Evolutionary conservation across 2,329 filamentous ascomycete species (phyloP).

Genomic region (Trichophyton simii): DNA sequence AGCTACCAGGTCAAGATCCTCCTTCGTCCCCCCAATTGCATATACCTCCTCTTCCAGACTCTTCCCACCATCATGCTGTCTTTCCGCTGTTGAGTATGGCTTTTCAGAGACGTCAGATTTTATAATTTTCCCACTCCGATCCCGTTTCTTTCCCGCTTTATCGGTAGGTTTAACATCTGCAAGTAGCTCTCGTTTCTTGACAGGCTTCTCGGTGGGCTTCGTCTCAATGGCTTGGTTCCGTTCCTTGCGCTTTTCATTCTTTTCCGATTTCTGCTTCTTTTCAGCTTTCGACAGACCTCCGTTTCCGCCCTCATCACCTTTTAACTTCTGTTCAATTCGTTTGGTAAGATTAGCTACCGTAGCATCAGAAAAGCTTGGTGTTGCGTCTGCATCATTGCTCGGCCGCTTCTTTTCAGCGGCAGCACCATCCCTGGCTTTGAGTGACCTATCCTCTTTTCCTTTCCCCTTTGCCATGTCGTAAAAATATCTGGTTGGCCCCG

Average conservation of each 20-base stretch:
- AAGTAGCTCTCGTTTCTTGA: slow-evolving; percentile 11
- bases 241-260: slow-evolving; percentile 11
- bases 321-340: slow-evolving; percentile 30
- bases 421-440: slow-evolving; percentile 7
- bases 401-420: slow-evolving; percentile 16
- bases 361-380: slow-evolving; percentile 25
- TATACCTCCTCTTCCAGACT: slow-evolving; percentile 33
- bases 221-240: neutral
- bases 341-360: slow-evolving; percentile 31
- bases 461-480: slow-evolving; percentile 24
- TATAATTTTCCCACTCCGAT: slow-evolving; percentile 35
- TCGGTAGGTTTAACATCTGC: neutral
- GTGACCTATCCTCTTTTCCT: slow-evolving; percentile 25
- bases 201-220: slow-evolving; percentile 12
- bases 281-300: slow-evolving; percentile 19
- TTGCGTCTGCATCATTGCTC: slow-evolving; percentile 17
- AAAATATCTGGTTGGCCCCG: neutral
- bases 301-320: slow-evolving; percentile 15
- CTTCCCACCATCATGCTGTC: slow-evolving; percentile 11
- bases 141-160: slow-evolving; percentile 33
- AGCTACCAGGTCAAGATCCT: slow-evolving; percentile 36
- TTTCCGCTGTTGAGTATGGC: slow-evolving; percentile 9
- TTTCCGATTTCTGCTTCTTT: slow-evolving; percentile 10
- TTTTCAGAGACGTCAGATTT: slow-evolving; percentile 22
- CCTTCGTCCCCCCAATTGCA: slow-evolving; percentile 38